phyloP scores from a whole-genome alignment of 306 rosid species.

The Vigna unguiculata region DNA sequence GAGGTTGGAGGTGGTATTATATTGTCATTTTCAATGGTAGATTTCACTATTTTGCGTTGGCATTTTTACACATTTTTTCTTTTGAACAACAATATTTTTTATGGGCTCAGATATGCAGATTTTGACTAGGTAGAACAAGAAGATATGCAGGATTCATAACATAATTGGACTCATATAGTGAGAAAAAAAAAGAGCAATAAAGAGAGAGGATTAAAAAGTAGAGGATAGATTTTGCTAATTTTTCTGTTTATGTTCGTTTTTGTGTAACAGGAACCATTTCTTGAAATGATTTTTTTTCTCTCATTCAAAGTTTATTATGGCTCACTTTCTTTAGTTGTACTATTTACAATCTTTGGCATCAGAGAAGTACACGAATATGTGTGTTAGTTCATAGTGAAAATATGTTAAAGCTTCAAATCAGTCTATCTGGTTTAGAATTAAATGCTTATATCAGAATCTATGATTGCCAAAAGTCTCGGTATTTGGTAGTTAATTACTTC shows the following conservation, averaged over 20 bases:
- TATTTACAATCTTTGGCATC: neutral
- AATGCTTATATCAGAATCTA: conserved; percentile 3
- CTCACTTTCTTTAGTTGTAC: neutral
- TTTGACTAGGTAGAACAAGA: conserved; percentile 45
- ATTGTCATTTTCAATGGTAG: no score
- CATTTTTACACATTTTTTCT: no score
- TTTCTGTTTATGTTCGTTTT: conserved; percentile 20
- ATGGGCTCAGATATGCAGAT: no score
- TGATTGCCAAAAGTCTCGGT: neutral
- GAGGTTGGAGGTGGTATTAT: no score
- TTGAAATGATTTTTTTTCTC: no score
- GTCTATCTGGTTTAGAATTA: neutral
- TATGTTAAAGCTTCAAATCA: neutral
- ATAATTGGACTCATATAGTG: conserved; percentile 3
- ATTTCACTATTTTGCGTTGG: no score
- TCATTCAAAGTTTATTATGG: no score
- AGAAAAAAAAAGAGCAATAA: conserved; percentile 38
- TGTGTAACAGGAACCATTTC: conserved; percentile 12
- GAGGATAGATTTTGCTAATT: no score
- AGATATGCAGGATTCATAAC: neutral
- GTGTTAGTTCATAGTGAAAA: neutral
- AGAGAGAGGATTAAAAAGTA: conserved; percentile 8
- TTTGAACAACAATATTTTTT: no score
- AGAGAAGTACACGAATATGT: neutral
- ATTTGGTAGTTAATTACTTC: conserved; percentile 15